phyloP scores from a whole-genome alignment of 805 yeast species.

The Myxozyma kluyveri region DNA sequence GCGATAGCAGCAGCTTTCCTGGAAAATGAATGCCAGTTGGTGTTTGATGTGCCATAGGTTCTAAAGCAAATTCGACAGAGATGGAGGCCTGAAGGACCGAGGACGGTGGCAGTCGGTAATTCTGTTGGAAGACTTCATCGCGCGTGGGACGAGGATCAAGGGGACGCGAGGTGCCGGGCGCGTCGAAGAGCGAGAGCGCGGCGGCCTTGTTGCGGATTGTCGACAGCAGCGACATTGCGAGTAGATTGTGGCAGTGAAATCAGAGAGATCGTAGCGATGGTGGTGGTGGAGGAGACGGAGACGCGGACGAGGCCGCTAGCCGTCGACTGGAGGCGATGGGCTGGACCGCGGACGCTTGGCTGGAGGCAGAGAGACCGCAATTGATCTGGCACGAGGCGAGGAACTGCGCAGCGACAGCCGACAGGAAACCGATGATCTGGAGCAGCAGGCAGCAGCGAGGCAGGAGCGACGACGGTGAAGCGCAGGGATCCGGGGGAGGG shows the following conservation, averaged over 20 bases:
- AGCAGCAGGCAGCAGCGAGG: too few species aligned
- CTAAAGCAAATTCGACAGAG: conserved; percentile 57
- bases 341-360: too few species aligned
- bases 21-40: conserved; percentile 39
- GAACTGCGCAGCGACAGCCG: too few species aligned
- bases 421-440: too few species aligned
- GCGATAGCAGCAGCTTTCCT: conserved; percentile 74
- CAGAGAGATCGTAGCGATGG: neutral
- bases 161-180: conserved; percentile 11
- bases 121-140: conserved; percentile 67
- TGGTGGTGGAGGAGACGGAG: neutral
- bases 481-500: neutral
- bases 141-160: conserved; percentile 45
- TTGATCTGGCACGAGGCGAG: too few species aligned
- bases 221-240: conserved; percentile 47
- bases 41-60: conserved; percentile 7
- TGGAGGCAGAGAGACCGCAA: too few species aligned
- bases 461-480: too few species aligned
- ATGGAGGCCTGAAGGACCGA: conserved; percentile 66
- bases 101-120: conserved; percentile 67
- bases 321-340: too few species aligned
- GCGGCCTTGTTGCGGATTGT: conserved; percentile 49
- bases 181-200: conserved; percentile 44
- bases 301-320: too few species aligned
- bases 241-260: neutral